These are phyloP conservation scores for Dunaliella primolecta DNA, from an alignment of 139 green algal species.

Conservation along the genomic window DNA sequence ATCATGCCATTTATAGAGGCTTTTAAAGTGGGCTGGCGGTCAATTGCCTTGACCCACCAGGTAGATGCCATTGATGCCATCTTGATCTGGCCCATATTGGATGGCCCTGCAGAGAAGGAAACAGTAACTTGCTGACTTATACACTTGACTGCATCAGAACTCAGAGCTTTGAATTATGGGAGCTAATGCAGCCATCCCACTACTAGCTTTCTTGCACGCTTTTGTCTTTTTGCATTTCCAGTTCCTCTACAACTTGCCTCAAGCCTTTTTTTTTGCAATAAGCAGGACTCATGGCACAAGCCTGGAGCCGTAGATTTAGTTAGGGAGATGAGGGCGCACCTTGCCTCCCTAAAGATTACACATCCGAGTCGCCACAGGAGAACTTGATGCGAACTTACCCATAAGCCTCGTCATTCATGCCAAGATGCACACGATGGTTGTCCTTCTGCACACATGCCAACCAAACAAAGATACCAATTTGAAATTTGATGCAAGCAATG, in stretches of 20 bases:
- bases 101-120: conserved; percentile 35
- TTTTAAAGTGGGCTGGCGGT: neutral
- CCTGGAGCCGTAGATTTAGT: too few relatives aligned
- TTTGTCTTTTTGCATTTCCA: neutral
- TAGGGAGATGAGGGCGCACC: too few relatives aligned
- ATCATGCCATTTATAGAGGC: neutral
- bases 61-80: conserved; percentile 51
- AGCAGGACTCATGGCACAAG: too few relatives aligned
- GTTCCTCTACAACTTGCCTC: too few relatives aligned
- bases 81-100: conserved; percentile 38
- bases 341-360: too few relatives aligned
- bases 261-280: too few relatives aligned
- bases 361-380: too few relatives aligned
- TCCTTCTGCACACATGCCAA: neutral
- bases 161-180: too few relatives aligned
- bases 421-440: conserved; percentile 40
- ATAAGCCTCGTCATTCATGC: conserved; percentile 28
- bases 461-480: too few relatives aligned
- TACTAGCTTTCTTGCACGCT: neutral
- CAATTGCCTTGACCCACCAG: conserved; percentile 19
- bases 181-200: too few relatives aligned
- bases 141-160: too few relatives aligned
- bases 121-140: neutral
- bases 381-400: conserved; percentile 26
- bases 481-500: too few relatives aligned